A percentile compares a stretch with the other conserved stretches of the same genome.
Evolutionary conservation across 768 basidiomycete species (phyloP).

Genomic region (Lactarius sp.): DNA sequence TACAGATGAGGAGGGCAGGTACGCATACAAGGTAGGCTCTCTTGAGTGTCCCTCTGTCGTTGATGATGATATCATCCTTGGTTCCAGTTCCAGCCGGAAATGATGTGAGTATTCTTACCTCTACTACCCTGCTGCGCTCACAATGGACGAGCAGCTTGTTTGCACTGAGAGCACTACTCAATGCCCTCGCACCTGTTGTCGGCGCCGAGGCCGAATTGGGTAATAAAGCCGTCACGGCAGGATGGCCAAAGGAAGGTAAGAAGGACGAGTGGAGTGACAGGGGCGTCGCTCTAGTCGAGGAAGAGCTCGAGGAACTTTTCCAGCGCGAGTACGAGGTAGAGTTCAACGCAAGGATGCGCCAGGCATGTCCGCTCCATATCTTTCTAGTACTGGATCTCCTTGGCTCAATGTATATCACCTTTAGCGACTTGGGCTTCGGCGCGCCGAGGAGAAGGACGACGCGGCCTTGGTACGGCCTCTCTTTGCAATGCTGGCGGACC

Average conservation of each 20-base stretch:
- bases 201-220: constrained; percentile 68
- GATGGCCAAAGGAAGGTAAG: constrained; percentile 58
- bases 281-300: constrained; percentile 48
- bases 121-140: constrained; percentile 11
- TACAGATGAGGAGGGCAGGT: constrained; percentile 71
- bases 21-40: constrained; percentile 54
- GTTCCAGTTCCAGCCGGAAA: constrained; percentile 61
- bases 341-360: constrained; percentile 67
- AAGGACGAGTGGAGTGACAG: constrained; percentile 57
- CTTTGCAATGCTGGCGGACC: constrained; percentile 64
- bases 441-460: constrained; percentile 55
- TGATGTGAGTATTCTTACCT: too few species aligned
- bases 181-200: constrained; percentile 76
- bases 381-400: neutral
- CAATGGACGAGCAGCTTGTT: constrained; percentile 46
- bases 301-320: constrained; percentile 57
- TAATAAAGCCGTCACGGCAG: constrained; percentile 43
- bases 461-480: constrained; percentile 56
- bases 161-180: constrained; percentile 73
- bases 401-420: neutral
- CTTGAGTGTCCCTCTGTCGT: constrained; percentile 11
- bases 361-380: constrained; percentile 38
- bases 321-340: constrained; percentile 56
- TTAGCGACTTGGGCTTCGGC: constrained; percentile 73
- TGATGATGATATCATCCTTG: neutral